Conservation (phyloP, 2,329 filamentous ascomycete genomes). For the Dactylellina cionopaga region DNA sequence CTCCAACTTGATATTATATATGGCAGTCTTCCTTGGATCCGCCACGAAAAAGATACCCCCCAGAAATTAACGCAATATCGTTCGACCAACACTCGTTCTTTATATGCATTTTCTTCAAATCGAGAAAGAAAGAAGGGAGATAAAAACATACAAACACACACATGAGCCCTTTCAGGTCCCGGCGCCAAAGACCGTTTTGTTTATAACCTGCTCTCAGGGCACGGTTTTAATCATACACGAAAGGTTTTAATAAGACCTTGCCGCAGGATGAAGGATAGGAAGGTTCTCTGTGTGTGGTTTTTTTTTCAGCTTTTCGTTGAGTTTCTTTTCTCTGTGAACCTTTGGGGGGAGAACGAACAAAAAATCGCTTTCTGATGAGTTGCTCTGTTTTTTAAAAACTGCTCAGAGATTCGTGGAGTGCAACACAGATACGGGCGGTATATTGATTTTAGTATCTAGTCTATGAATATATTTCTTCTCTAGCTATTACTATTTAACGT, state of each 20-base stretch:
- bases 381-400: slow-evolving; percentile 35
- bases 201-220: no score
- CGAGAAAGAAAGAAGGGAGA: no score
- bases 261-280: not conserved
- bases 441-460: slow-evolving; percentile 20
- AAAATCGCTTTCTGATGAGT: slow-evolving; percentile 52
- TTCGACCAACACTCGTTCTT: not conserved
- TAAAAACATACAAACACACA: no score
- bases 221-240: no score
- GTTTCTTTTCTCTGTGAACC: not conserved
- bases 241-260: no score
- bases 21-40: no score
- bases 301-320: not conserved
- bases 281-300: not conserved
- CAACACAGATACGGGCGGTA: slow-evolving; percentile 54
- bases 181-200: no score
- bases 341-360: slow-evolving; percentile 23
- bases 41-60: no score
- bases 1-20: no score
- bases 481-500: no score
- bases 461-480: not conserved
- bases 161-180: no score
- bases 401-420: slow-evolving; percentile 52
- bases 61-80: not conserved
- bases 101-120: not conserved